phyloP scores from a whole-genome alignment of 2,329 filamentous ascomycete genomes.

The Sporothrix curviconia region DNA sequence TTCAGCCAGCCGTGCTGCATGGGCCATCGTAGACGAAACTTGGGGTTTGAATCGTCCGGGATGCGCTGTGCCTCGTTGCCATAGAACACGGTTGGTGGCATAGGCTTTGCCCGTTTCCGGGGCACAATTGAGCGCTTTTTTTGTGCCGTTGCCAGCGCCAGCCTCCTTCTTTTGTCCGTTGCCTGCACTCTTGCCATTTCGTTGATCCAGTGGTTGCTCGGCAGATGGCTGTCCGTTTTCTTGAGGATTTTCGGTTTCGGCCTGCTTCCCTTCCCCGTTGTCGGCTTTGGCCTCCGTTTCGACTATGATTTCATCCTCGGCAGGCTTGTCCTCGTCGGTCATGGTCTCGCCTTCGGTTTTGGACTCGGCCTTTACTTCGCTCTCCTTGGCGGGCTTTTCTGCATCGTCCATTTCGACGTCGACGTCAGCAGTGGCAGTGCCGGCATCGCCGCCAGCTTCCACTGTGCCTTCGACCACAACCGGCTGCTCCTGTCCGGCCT shows the following conservation, averaged over 20 bases:
- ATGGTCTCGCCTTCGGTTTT: not conserved
- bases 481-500: constrained; percentile 1
- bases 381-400: not conserved
- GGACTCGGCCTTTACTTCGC: not conserved
- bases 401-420: not conserved
- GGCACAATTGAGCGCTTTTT: not conserved
- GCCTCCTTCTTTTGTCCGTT: not conserved
- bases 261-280: not conserved
- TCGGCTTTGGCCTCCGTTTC: not conserved
- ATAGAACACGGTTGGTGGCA: constrained; percentile 59
- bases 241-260: not conserved
- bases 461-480: constrained; percentile 49
- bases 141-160: not conserved
- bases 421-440: not conserved
- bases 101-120: constrained; percentile 17
- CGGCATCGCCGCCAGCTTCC: constrained; percentile 28
- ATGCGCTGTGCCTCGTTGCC: constrained; percentile 78
- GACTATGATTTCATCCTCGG: not conserved
- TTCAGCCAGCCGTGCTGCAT: constrained; percentile 82
- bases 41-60: constrained; percentile 79
- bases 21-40: constrained; percentile 91
- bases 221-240: not conserved
- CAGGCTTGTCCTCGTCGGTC: not conserved
- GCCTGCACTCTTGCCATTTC: too few relatives aligned
- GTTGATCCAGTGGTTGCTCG: too few relatives aligned